Base-by-base conservation (phyloP, 352 stramenopile genomes). In the Phytophthora hybrid region DNA sequence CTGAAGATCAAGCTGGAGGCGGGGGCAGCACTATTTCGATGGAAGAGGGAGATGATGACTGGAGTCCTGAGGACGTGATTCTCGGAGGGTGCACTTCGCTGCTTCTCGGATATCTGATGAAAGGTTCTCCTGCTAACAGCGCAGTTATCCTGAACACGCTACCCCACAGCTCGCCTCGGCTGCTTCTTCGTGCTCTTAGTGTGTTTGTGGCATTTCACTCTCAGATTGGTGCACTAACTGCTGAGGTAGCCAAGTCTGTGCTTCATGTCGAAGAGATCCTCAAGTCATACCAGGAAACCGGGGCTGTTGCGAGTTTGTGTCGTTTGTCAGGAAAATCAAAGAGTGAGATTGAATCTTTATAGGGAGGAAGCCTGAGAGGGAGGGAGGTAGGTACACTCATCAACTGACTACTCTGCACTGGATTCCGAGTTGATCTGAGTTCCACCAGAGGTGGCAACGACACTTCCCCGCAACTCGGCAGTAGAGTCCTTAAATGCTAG, bases 181-280 rank as follows among this genome's bases (percentile, higher is more conserved):
- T 93, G 6, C 55, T 94, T 14, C 65, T 94, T 18, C 79, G 85
- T 39, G 77, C 84, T 8, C 61, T 96, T 4, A 65, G 74, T 34
- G 86, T 84, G 5, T 96, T 94, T 71, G 84, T 87, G 1, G 83
- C 86, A n/a, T 66, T 96, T 0, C 82, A 96, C 57, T 87, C 87
- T 18, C 89, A 96, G 41, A 86, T 96, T 58, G 87, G 84, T 13
- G 88, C 87, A 2, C 59, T 96, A 41, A 93, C 89, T 0, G 73
- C 79, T 7, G 89, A 94, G 34, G 71, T 94, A 5, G 84, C 79
- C 1, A 75, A 86, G 16, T 93, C 89, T 0, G 82, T 92, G 54
- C 70, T 94, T 1, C 64, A 91, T 16, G 79, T 96, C 14, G 89
- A 96, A 76, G 78, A 81, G n/a, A 55, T 89, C 4, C 52, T 94